phyloP scores from a whole-genome alignment of 2,329 filamentous ascomycete species.

The Hansfordia pulvinata region DNA sequence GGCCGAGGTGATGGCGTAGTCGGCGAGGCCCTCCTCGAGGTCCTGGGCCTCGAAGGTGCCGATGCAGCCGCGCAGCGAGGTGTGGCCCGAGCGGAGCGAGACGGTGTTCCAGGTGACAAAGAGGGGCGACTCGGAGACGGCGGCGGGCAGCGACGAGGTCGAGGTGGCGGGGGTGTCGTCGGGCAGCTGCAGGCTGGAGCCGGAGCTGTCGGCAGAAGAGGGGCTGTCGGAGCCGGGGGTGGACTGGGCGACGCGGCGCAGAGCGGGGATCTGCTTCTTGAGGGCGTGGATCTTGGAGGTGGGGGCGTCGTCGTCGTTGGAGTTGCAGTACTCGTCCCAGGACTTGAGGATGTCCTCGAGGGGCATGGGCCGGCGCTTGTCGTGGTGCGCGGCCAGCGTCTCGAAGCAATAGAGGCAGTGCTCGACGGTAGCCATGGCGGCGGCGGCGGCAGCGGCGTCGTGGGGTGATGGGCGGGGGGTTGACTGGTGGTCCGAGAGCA shows the following conservation, averaged over 20 bases:
- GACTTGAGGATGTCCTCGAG: slow-evolving; percentile 58
- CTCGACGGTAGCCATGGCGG: slow-evolving; percentile 78
- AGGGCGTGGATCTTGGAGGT: slow-evolving; percentile 12
- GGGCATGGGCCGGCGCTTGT: slow-evolving; percentile 51
- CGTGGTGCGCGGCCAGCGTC: slow-evolving; percentile 61
- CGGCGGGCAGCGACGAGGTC: slow-evolving; percentile 23
- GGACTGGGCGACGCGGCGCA: slow-evolving; percentile 11
- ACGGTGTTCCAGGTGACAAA: slow-evolving; percentile 93
- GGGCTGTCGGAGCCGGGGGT: slow-evolving; percentile 13
- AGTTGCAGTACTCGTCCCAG: slow-evolving; percentile 32
- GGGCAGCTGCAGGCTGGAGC: slow-evolving; percentile 18
- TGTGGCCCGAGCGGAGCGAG: slow-evolving; percentile 37
- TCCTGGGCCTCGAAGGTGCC: slow-evolving; percentile 79
- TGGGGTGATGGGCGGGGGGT: too few relatives aligned
- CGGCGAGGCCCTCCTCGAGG: slow-evolving; percentile 57
- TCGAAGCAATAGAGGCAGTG: slow-evolving; percentile 96
- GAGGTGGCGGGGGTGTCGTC: slow-evolving; percentile 25
- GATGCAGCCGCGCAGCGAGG: slow-evolving; percentile 80
- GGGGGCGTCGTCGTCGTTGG: slow-evolving; percentile 10
- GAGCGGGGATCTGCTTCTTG: slow-evolving; percentile 17
- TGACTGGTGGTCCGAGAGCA: too few relatives aligned
- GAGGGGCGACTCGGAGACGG: slow-evolving; percentile 49
- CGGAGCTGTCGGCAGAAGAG: slow-evolving; percentile 15
- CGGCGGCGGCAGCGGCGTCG: too few relatives aligned
- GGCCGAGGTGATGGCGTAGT: slow-evolving; percentile 72